Percentiles rank a stretch among this genome's conserved stretches.
These are phyloP conservation scores for Cystofilobasidium ferigula DNA, from an alignment of 768 basidiomycete species.

Conservation along the genomic window DNA sequence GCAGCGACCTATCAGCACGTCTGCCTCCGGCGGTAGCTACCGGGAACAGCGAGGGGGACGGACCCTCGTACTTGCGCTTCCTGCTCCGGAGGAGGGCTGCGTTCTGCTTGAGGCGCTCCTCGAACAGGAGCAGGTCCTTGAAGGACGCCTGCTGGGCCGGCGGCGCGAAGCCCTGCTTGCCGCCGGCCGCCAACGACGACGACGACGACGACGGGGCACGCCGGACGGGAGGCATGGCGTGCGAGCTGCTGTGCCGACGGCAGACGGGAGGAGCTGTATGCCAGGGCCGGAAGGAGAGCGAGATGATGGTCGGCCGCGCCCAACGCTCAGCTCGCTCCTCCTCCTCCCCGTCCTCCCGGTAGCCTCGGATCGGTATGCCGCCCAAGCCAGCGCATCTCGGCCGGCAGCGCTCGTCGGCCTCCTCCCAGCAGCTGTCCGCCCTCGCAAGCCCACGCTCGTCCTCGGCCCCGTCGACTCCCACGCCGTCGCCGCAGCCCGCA, in stretches of 20 bases:
- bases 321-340: too few relatives aligned
- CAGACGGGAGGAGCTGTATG: too few relatives aligned
- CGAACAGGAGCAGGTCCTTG: slow-evolving; percentile 79
- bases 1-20: background rate
- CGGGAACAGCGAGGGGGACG: slow-evolving; percentile 32
- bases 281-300: too few relatives aligned
- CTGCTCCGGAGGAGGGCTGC: slow-evolving; percentile 66
- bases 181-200: background rate
- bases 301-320: too few relatives aligned
- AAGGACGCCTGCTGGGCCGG: slow-evolving; percentile 68
- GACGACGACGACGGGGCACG: slow-evolving; percentile 1
- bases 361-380: background rate
- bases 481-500: background rate
- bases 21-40: too few relatives aligned
- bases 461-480: background rate
- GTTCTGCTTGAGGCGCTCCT: slow-evolving; percentile 91
- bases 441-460: background rate
- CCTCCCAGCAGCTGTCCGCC: background rate
- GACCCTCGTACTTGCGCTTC: slow-evolving; percentile 73
- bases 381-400: background rate
- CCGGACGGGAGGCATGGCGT: slow-evolving; percentile 14
- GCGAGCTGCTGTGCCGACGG: too few relatives aligned
- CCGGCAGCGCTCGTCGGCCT: background rate
- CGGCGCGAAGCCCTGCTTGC: slow-evolving; percentile 38
- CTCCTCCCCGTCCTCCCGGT: too few relatives aligned